Conservation (phyloP, 2,329 filamentous ascomycete genomes). For the Monilinia polystroma region DNA sequence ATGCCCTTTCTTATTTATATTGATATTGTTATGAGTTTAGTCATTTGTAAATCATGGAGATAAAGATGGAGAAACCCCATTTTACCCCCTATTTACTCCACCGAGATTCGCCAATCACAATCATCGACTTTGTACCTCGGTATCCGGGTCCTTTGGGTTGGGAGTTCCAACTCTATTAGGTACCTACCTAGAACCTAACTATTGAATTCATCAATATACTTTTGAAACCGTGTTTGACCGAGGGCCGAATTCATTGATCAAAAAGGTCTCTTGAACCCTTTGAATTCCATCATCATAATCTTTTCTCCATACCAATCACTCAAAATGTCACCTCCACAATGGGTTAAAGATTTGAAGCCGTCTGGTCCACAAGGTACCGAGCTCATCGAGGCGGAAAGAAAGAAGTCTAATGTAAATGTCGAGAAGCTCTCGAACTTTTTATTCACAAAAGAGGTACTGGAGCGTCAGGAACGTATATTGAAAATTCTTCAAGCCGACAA, state of each 20-base stretch:
- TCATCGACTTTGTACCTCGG: constrained; percentile 10
- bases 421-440: constrained; percentile 67
- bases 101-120: constrained; percentile 2
- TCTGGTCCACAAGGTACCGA: constrained; percentile 67
- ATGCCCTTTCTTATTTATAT: not conserved
- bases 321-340: constrained; percentile 45
- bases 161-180: not conserved
- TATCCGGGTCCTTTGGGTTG: not conserved
- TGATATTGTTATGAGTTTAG: not conserved
- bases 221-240: constrained; percentile 22
- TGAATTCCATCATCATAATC: not conserved
- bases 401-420: constrained; percentile 64
- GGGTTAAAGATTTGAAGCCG: constrained; percentile 66
- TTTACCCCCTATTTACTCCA: constrained; percentile 8
- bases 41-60: not conserved
- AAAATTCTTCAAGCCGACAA: constrained; percentile 64
- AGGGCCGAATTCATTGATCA: constrained; percentile 26
- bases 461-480: constrained; percentile 60
- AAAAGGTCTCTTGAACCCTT: not conserved
- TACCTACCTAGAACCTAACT: not conserved
- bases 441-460: constrained; percentile 64
- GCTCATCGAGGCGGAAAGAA: constrained; percentile 66
- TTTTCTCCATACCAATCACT: constrained; percentile 18
- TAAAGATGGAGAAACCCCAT: constrained; percentile 12
- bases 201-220: not conserved